A percentile compares a stretch with the other conserved stretches of the same genome.
Conservation (phyloP, 208 protist species). For the Trypanosoma conorhini region DNA sequence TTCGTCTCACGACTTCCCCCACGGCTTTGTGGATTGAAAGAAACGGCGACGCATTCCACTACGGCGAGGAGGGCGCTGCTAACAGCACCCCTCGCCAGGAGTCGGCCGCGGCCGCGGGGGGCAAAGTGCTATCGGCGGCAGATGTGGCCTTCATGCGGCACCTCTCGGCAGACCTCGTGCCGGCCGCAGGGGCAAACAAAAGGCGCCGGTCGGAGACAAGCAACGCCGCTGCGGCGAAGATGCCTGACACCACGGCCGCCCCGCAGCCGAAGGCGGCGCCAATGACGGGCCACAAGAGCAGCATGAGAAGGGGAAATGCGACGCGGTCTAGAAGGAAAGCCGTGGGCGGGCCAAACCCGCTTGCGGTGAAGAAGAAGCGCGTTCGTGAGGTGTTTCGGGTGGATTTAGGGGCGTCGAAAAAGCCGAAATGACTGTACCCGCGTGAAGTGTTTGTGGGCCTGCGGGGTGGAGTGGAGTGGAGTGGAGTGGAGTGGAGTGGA, state of each 20-base stretch:
- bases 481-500: not conserved
- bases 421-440: not conserved
- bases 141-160: slow-evolving; percentile 34
- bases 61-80: slow-evolving; percentile 22
- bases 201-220: not conserved
- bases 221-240: not conserved
- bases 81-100: not conserved
- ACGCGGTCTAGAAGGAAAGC: not conserved
- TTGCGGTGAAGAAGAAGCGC: slow-evolving; percentile 82
- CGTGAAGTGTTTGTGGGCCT: not conserved
- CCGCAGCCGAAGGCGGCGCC: not conserved
- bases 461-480: not conserved
- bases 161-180: slow-evolving; percentile 15
- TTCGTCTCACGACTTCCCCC: slow-evolving; percentile 62
- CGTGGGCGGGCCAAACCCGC: slow-evolving; percentile 51
- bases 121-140: slow-evolving; percentile 27
- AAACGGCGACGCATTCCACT: slow-evolving; percentile 50
- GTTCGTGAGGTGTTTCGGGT: slow-evolving; percentile 69
- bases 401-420: slow-evolving; percentile 2
- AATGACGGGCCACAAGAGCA: not conserved
- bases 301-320: slow-evolving; percentile 9
- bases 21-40: slow-evolving; percentile 73
- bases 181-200: not conserved
- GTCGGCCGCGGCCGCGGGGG: not conserved
- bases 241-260: not conserved